Evolutionary conservation across 2,329 filamentous ascomycete genomes (phyloP).

Genomic region (Colletotrichum chlorophyti): DNA sequence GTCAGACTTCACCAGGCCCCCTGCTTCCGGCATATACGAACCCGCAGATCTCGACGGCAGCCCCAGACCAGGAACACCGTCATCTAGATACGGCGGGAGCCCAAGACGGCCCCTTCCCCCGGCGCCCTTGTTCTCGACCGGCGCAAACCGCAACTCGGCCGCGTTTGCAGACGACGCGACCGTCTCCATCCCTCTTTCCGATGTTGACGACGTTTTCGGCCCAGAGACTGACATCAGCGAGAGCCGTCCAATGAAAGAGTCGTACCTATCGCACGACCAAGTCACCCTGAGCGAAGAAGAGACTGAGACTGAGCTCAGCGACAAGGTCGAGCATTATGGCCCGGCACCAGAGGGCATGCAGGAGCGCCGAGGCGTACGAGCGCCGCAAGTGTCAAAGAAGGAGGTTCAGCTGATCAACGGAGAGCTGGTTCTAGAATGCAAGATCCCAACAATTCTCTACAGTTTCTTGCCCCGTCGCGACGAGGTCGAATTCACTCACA

Average conservation of each 20-base stretch:
- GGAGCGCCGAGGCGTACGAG: conserved; percentile 83
- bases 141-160: conserved; percentile 51
- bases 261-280: conserved; percentile 62
- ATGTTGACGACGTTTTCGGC: conserved; percentile 78
- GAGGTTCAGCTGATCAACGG: conserved; percentile 97
- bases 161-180: conserved; percentile 72
- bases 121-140: conserved; percentile 79
- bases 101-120: conserved; percentile 87
- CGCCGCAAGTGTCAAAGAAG: conserved; percentile 88
- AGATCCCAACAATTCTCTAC: conserved; percentile 97
- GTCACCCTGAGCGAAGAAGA: conserved; percentile 58
- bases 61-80: conserved; percentile 88
- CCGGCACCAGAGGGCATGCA: conserved; percentile 88
- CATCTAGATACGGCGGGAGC: conserved; percentile 86
- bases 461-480: conserved; percentile 93
- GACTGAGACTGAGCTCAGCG: conserved; percentile 42
- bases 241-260: conserved; percentile 58
- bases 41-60: conserved; percentile 88
- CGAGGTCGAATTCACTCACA: conserved; percentile 96
- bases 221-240: conserved; percentile 62
- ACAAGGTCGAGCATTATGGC: conserved; percentile 82
- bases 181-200: conserved; percentile 73
- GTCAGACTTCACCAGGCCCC: conserved; percentile 73
- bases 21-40: conserved; percentile 79
- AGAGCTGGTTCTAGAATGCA: conserved; percentile 96